Evolutionary conservation across 805 yeast genomes (phyloP).

Genomic region (Saccharomycopsis sp.): DNA sequence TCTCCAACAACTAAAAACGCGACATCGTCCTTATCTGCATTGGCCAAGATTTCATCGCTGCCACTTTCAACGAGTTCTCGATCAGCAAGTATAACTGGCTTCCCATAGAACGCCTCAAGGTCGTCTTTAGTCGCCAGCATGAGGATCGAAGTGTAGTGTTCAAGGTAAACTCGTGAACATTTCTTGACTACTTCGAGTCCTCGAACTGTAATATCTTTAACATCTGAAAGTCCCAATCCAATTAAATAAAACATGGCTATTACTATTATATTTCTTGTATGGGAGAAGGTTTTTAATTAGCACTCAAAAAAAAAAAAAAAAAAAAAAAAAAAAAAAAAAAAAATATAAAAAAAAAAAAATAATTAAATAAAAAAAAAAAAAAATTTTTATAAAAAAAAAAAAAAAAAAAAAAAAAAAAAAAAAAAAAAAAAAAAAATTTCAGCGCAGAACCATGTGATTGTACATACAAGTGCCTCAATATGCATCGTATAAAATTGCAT

Average conservation of each 20-base stretch:
- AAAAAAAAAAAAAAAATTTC: too few relatives aligned
- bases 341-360: too few relatives aligned
- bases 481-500: too few relatives aligned
- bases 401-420: too few relatives aligned
- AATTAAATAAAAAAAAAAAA: too few relatives aligned
- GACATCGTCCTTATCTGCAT: constrained; percentile 74
- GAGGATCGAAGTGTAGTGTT: constrained; percentile 89
- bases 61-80: constrained; percentile 91
- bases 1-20: constrained; percentile 97
- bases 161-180: constrained; percentile 88
- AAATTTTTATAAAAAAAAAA: too few relatives aligned
- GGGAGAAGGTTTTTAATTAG: too few relatives aligned
- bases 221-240: constrained; percentile 88
- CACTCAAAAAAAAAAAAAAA: too few relatives aligned
- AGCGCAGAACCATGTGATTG: too few relatives aligned
- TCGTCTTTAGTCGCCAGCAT: constrained; percentile 82
- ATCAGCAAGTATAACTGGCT: constrained; percentile 82
- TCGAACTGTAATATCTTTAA: constrained; percentile 86
- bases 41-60: constrained; percentile 71
- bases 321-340: too few relatives aligned
- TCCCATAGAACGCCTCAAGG: constrained; percentile 78
- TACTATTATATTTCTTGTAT: not conserved
- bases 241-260: constrained; percentile 74
- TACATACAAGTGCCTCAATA: too few relatives aligned
- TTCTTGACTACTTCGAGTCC: constrained; percentile 79